Evolutionary conservation across 2,329 filamentous ascomycete genomes (phyloP), one percentile per base, ranked within the genome.

Genomic region (Colletotrichum tanaceti): DNA sequence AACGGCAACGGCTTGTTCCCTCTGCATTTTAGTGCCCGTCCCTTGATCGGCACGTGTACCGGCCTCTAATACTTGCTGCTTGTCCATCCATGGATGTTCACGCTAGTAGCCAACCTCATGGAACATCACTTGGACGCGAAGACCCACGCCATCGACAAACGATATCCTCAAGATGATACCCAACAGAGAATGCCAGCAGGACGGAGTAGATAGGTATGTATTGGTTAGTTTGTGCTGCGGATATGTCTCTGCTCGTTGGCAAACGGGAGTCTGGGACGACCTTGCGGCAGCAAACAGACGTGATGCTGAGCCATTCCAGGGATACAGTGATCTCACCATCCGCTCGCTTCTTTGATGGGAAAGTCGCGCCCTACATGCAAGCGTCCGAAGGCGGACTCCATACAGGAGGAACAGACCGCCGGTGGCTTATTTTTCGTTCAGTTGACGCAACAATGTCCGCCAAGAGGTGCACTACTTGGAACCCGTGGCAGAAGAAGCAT

Each of bases 361-460:
- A 43, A 44, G 13, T 43, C 38, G 66, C 47, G 28, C 28, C 57
- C 35, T 50, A 62, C 47, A 53, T 62, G 63, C 67, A 53, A 24
- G n/a, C 49, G 11, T 44, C 67, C 63, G 50, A 44, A 47, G 58
- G 41, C 44, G 39, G 57, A 18, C 20, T 35, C 24, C 44, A n/a
- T 38, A 35, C 44, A 22, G 47, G 28, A 18, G 47, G 16, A 43
- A 35, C 10, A n/a, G 18, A 24, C 16, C 39, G 39, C 20, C 18
- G 38, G 43, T 53, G 22, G 43, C 58, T 66, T 38, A 9, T 35
- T 38, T 3, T 16, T 18, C 22, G 11, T 18, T 35, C 38, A 22
- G 35, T 18, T 55, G 59, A 24, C 59, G 59, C 38, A 54, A 53
- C 39, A 32, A n/a, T 58, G 32, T 24, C 57, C 20, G 18, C 16